Evolutionary conservation across 768 basidiomycete species (phyloP).

Genomic region (Pulveroboletus sp.): DNA sequence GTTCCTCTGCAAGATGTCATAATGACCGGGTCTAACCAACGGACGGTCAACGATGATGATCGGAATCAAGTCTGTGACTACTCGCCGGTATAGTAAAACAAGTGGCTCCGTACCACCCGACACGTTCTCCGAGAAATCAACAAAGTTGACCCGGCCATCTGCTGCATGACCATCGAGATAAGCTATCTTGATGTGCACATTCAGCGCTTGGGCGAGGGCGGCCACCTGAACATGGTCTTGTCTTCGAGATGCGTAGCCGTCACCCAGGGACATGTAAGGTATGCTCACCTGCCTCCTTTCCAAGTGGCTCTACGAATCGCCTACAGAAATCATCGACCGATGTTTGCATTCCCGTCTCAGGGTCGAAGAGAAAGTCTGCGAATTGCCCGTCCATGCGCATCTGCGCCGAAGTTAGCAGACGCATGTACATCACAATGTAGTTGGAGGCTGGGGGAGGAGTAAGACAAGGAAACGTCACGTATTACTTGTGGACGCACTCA

Average conservation of each 20-base stretch:
- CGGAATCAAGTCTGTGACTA: background rate
- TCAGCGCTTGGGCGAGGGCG: constrained; percentile 66
- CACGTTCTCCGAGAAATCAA: constrained; percentile 53
- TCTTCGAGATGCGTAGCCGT: background rate
- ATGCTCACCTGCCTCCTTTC: constrained; percentile 67
- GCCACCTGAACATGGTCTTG: constrained; percentile 79
- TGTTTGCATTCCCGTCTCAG: constrained; percentile 60
- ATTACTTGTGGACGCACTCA: constrained; percentile 35
- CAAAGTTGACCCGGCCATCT: constrained; percentile 58
- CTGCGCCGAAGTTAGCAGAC: constrained; percentile 79
- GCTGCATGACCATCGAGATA: constrained; percentile 69
- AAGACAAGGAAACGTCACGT: background rate
- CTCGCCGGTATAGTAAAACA: constrained; percentile 72
- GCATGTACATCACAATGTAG: constrained; percentile 73
- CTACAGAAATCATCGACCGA: constrained; percentile 66
- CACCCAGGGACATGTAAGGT: background rate
- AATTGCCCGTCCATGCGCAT: constrained; percentile 60
- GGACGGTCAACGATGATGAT: background rate
- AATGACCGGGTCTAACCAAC: constrained; percentile 72
- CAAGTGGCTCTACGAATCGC: constrained; percentile 69
- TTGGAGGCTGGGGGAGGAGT: constrained; percentile 48
- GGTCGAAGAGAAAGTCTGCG: constrained; percentile 70
- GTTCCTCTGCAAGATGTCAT: constrained; percentile 54
- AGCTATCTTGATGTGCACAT: constrained; percentile 66
- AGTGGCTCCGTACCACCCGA: constrained; percentile 49